Evolutionary conservation across 495 filamentous ascomycete genomes (phyloP).

Genomic region (Darksidea phi): DNA sequence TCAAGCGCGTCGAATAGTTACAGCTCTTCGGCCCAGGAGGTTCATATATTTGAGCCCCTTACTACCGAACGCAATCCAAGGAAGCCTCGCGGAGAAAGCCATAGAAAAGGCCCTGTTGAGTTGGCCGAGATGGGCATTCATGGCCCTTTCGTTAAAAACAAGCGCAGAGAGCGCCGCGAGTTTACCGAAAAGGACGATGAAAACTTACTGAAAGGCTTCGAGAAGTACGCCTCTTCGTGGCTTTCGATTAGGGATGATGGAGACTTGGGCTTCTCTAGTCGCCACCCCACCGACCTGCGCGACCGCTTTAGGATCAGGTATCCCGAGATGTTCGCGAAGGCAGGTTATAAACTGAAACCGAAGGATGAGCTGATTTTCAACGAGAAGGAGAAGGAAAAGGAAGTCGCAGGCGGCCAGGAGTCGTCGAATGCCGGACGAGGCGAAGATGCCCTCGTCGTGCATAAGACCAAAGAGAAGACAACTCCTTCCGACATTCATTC

Average conservation of each 20-base stretch:
- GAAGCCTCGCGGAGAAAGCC: constrained; percentile 31
- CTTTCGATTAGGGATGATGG: constrained; percentile 73
- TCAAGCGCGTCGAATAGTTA: not conserved
- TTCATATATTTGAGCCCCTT: not conserved
- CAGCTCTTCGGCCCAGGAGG: not conserved
- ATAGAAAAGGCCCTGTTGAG: constrained; percentile 48
- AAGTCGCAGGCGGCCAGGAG: not conserved
- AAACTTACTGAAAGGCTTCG: constrained; percentile 71
- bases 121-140: constrained; percentile 57
- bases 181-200: constrained; percentile 77
- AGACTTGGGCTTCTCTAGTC: constrained; percentile 61
- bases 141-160: constrained; percentile 54
- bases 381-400: constrained; percentile 16
- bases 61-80: not conserved
- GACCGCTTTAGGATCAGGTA: constrained; percentile 81
- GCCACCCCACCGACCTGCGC: constrained; percentile 74
- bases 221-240: constrained; percentile 76
- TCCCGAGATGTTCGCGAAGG: constrained; percentile 66
- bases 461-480: not conserved
- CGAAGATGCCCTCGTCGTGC: not conserved
- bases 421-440: not conserved
- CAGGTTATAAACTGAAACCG: constrained; percentile 37
- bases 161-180: constrained; percentile 53
- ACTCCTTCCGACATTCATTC: not conserved
- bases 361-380: constrained; percentile 9